Evolutionary conservation across 208 protist genomes (phyloP).

Genomic region (Jaenimonas drosophilae): DNA sequence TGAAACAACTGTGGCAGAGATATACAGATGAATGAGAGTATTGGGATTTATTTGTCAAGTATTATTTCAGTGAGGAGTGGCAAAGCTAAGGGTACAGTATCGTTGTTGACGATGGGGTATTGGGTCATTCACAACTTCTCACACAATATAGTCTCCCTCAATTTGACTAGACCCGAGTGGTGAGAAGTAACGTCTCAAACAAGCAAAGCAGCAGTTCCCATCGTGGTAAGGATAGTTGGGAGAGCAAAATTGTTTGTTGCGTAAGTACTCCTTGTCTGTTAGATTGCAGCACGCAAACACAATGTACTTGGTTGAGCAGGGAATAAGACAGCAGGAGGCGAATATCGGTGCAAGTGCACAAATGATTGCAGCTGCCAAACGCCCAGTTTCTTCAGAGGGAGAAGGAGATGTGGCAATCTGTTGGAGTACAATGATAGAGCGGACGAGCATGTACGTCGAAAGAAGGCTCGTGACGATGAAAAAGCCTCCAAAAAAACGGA

Average conservation of each 20-base stretch:
- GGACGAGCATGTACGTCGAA: constrained; percentile 24
- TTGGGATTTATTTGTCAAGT: no score
- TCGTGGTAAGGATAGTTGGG: constrained; percentile 18
- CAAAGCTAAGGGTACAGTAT: no score
- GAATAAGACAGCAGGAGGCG: constrained; percentile 12
- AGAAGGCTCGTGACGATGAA: constrained; percentile 38
- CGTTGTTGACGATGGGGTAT: no score
- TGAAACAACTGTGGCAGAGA: no score
- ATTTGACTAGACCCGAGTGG: constrained; percentile 35
- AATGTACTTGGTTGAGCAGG: constrained; percentile 29
- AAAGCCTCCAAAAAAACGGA: constrained; percentile 77
- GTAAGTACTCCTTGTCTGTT: constrained; percentile 35
- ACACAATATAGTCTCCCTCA: no score
- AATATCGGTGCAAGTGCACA: neutral
- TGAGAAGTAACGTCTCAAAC: constrained; percentile 29
- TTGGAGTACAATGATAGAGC: constrained; percentile 23
- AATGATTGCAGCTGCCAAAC: constrained; percentile 11
- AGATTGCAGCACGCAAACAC: constrained; percentile 26
- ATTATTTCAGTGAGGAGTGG: no score
- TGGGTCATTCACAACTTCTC: no score
- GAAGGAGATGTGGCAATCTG: no score
- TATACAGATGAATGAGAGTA: no score
- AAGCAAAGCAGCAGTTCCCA: constrained; percentile 19
- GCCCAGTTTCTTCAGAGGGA: no score
- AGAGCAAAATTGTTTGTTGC: constrained; percentile 5